Conservation (phyloP, 2,329 filamentous ascomycete genomes). For the Trichoderma koningii region DNA sequence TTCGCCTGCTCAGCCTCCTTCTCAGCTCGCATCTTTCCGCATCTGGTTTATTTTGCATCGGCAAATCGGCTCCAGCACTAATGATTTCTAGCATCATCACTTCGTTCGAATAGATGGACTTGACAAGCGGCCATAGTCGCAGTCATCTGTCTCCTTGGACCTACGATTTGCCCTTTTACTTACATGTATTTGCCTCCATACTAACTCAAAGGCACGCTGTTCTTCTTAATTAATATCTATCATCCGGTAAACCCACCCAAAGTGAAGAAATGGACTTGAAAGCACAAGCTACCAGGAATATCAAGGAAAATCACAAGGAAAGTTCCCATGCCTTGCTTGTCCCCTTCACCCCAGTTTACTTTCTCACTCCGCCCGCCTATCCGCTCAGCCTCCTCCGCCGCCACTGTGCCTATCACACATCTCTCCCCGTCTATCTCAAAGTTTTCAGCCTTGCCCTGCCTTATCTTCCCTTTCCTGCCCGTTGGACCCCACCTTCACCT, state of each 20-base stretch:
- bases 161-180: too few species aligned
- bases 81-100: neutral
- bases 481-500: slow-evolving; percentile 2
- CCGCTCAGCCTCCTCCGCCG: slow-evolving; percentile 23
- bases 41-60: neutral
- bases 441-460: too few species aligned
- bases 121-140: too few species aligned
- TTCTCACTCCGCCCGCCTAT: slow-evolving; percentile 10
- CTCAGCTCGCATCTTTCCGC: neutral
- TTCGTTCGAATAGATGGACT: too few species aligned
- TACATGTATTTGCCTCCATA: too few species aligned
- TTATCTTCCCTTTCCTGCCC: neutral
- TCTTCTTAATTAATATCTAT: too few species aligned
- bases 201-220: too few species aligned
- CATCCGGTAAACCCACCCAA: too few species aligned
- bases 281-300: too few species aligned
- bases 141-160: neutral
- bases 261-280: too few species aligned
- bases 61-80: neutral
- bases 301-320: too few species aligned
- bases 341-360: neutral
- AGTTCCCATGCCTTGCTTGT: neutral
- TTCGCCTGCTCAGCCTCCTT: slow-evolving; percentile 8
- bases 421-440: too few species aligned
- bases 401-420: neutral